Evolutionary conservation across 345 rosid genomes (phyloP).

Genomic region (Populus tremula): DNA sequence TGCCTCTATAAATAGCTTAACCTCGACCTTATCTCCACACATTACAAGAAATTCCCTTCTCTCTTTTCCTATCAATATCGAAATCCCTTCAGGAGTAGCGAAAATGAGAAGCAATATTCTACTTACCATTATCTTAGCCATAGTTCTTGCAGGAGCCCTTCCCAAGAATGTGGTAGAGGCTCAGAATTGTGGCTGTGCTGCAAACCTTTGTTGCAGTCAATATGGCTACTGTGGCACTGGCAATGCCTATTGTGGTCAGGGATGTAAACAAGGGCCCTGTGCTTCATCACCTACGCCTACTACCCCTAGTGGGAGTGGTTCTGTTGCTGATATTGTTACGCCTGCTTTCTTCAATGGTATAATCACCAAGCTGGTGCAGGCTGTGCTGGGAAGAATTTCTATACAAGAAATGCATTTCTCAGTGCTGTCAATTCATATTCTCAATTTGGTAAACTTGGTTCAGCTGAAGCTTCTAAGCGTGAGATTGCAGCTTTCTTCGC

Average conservation of each 20-base stretch:
- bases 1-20: neutral
- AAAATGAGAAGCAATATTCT: neutral
- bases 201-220: slow-evolving; percentile 31
- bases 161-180: neutral
- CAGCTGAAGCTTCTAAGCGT: slow-evolving; percentile 39
- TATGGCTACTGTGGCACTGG: slow-evolving; percentile 36
- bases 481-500: slow-evolving; percentile 54
- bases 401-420: slow-evolving; percentile 35
- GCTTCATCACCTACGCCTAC: neutral
- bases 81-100: neutral
- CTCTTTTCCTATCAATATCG: neutral
- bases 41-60: neutral
- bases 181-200: slow-evolving; percentile 34
- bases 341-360: slow-evolving; percentile 41
- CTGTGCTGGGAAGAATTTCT: slow-evolving; percentile 46
- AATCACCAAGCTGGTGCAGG: slow-evolving; percentile 19
- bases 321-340: slow-evolving; percentile 35
- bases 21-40: neutral
- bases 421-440: slow-evolving; percentile 25
- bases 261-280: slow-evolving; percentile 34
- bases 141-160: neutral
- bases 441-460: slow-evolving; percentile 35
- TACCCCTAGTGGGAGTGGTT: neutral
- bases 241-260: slow-evolving; percentile 22
- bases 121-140: neutral